Percentiles rank a stretch among this genome's conserved stretches.
These are phyloP conservation scores for Fonsecaea nubica DNA, from an alignment of 2,329 filamentous ascomycete species.

Conservation along the genomic window DNA sequence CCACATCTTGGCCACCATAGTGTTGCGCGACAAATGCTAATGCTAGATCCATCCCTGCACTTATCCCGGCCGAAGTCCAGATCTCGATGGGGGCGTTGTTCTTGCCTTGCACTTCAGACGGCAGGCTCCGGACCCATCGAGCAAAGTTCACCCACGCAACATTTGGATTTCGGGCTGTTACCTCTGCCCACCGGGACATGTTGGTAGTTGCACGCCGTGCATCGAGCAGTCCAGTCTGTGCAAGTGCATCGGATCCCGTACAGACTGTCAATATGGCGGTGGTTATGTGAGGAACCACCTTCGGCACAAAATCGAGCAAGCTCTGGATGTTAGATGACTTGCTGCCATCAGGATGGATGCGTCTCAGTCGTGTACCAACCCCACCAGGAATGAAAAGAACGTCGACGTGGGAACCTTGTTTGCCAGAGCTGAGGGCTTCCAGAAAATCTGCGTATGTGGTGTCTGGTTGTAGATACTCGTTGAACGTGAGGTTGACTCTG, in stretches of 20 bases:
- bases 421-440: slow-evolving; percentile 13
- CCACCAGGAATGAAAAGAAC: slow-evolving; percentile 73
- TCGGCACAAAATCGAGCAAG: slow-evolving; percentile 32
- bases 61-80: slow-evolving; percentile 70
- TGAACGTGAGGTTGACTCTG: slow-evolving; percentile 40
- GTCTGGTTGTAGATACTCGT: slow-evolving; percentile 55
- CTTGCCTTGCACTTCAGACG: slow-evolving; percentile 26
- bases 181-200: slow-evolving; percentile 62
- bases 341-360: slow-evolving; percentile 31
- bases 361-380: slow-evolving; percentile 50
- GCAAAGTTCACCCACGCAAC: slow-evolving; percentile 68
- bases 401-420: slow-evolving; percentile 47
- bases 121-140: slow-evolving; percentile 60
- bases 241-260: slow-evolving; percentile 67
- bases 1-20: slow-evolving; percentile 59
- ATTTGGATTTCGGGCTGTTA: slow-evolving; percentile 55
- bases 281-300: slow-evolving; percentile 26
- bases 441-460: slow-evolving; percentile 51
- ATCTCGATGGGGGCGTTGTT: slow-evolving; percentile 45
- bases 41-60: slow-evolving; percentile 67
- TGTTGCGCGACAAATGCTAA: slow-evolving; percentile 63
- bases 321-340: slow-evolving; percentile 30
- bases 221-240: slow-evolving; percentile 65
- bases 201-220: slow-evolving; percentile 70
- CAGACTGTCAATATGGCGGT: slow-evolving; percentile 65